Percentiles rank a stretch among this genome's conserved stretches.
Evolutionary conservation across 1,284 basidiomycete genomes (phyloP).

Genomic region (Malassezia equina): DNA sequence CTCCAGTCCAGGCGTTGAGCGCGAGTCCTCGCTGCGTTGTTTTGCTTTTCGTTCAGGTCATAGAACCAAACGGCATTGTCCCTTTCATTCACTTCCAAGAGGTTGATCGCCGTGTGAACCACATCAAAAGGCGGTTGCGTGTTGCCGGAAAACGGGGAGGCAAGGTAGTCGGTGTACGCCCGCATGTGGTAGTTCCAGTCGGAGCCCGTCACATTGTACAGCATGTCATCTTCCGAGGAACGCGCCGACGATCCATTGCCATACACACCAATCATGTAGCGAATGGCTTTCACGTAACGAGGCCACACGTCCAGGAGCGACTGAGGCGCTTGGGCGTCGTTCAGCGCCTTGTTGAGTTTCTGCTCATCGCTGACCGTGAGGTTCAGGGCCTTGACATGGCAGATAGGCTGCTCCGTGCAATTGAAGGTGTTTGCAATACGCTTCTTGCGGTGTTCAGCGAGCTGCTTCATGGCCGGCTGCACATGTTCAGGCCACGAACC

Average conservation of each 20-base stretch:
- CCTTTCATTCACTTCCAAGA: background rate
- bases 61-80: conserved; percentile 2
- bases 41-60: background rate
- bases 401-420: background rate
- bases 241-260: background rate
- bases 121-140: background rate
- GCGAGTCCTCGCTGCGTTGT: background rate
- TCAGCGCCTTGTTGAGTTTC: background rate
- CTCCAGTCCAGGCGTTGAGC: background rate
- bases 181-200: background rate
- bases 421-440: background rate
- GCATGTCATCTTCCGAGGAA: background rate
- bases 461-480: background rate
- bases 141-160: background rate
- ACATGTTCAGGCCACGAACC: background rate
- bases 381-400: background rate
- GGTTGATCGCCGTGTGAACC: background rate
- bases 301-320: background rate
- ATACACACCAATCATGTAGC: background rate
- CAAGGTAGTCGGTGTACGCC: background rate
- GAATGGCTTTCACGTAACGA: background rate
- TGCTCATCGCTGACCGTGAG: background rate
- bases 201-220: background rate
- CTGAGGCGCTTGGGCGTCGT: background rate
- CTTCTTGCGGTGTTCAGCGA: background rate